phyloP scores from a whole-genome alignment of 768 basidiomycete genomes.

The Leucosporidium scottii region DNA sequence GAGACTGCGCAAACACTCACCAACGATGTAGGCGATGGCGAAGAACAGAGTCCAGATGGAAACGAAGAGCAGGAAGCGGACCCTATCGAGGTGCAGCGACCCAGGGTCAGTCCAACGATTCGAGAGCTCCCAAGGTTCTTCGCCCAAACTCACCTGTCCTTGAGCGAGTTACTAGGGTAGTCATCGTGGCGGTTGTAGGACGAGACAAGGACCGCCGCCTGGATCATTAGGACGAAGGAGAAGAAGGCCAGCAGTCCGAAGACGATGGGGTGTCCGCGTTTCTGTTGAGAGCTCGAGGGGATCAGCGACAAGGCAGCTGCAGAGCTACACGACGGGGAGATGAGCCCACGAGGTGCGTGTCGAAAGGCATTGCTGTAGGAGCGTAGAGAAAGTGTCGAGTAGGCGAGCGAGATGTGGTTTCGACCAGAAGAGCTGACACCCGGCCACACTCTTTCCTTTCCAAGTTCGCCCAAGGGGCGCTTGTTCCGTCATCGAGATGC shows the following conservation, averaged over 20 bases:
- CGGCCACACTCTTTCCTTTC: too few species aligned
- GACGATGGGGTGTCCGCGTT: constrained; percentile 28
- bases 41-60: constrained; percentile 33
- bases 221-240: constrained; percentile 19
- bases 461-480: too few species aligned
- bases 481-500: too few species aligned
- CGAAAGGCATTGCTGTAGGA: constrained; percentile 13
- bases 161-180: constrained; percentile 18
- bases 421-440: neutral
- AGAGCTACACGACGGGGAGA: neutral
- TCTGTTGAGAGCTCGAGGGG: neutral
- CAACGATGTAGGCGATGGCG: constrained; percentile 27
- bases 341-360: constrained; percentile 5
- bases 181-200: constrained; percentile 19
- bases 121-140: neutral
- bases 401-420: neutral
- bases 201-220: constrained; percentile 20
- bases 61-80: constrained; percentile 31
- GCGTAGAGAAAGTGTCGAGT: neutral
- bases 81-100: neutral
- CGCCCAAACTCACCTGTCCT: constrained; percentile 19
- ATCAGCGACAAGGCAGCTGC: neutral
- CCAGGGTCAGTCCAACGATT: too few species aligned
- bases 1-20: constrained; percentile 10
- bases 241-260: constrained; percentile 30